These are phyloP conservation scores for Gryganskiella cystojenkinii DNA, from an alignment of 192 early-diverging fungal genomes.

Conservation along the genomic window DNA sequence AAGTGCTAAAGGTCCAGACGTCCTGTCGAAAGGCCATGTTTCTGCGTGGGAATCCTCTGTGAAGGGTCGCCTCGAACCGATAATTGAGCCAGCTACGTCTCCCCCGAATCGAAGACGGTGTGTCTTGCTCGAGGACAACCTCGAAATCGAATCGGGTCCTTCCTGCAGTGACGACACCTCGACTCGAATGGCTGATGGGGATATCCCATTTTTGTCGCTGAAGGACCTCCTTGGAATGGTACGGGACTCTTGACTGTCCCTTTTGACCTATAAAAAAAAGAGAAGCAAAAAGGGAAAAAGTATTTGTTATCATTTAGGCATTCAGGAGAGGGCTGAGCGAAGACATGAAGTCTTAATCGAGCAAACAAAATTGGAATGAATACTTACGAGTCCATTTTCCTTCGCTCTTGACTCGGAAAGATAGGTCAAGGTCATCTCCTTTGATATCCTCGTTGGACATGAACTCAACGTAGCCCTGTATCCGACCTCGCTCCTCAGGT, in stretches of 20 bases:
- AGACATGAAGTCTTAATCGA: neutral
- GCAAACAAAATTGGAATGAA: neutral
- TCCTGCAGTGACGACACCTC: conserved; percentile 23
- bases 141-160: conserved; percentile 29
- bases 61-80: conserved; percentile 19
- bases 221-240: conserved; percentile 22
- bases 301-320: neutral
- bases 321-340: neutral
- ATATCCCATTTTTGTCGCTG: conserved; percentile 21
- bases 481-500: conserved; percentile 13
- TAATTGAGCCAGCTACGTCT: conserved; percentile 32
- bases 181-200: conserved; percentile 6
- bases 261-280: no score
- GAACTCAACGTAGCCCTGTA: conserved; percentile 37
- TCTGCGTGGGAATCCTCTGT: conserved; percentile 11
- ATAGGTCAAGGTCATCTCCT: conserved; percentile 20
- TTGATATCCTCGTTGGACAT: conserved; percentile 27
- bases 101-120: conserved; percentile 25
- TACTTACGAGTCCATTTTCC: conserved; percentile 36
- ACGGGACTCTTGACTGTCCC: conserved; percentile 14
- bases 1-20: conserved; percentile 34
- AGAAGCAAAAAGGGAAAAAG: no score
- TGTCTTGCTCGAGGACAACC: conserved; percentile 2
- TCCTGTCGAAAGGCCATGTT: conserved; percentile 33
- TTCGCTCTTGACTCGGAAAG: conserved; percentile 30